These are phyloP conservation scores for Rosa hybrid DNA, from an alignment of 331 rosid genomes.

Conservation along the genomic window DNA sequence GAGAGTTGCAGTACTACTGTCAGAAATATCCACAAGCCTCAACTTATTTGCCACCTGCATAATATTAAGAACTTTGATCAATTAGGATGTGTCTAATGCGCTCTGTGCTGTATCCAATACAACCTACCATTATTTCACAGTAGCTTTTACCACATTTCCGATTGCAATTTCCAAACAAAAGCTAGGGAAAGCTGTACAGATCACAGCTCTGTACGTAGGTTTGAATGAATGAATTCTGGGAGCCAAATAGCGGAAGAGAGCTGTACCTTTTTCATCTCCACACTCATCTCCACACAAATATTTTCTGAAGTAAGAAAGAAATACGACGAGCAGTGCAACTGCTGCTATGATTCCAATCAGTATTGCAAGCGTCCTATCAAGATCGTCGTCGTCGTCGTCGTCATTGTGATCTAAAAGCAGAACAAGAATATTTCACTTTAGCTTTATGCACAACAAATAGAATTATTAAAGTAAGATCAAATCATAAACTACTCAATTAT, in stretches of 20 bases:
- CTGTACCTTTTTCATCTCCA: constrained; percentile 14
- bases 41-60: constrained; percentile 61
- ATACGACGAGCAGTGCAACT: constrained; percentile 62
- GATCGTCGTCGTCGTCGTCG: constrained; percentile 32
- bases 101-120: background rate
- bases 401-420: constrained; percentile 26
- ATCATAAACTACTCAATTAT: constrained; percentile 14
- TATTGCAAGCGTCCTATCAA: constrained; percentile 82
- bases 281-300: constrained; percentile 28
- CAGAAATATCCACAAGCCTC: constrained; percentile 34
- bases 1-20: constrained; percentile 18
- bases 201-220: background rate
- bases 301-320: constrained; percentile 66
- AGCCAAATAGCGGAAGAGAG: background rate
- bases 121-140: background rate
- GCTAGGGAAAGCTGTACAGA: background rate
- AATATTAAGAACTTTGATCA: background rate
- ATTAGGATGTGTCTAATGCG: background rate
- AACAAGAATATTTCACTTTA: constrained; percentile 9
- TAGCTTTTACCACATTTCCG: background rate
- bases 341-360: constrained; percentile 81
- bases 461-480: constrained; percentile 9
- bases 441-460: constrained; percentile 16
- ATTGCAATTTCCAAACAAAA: background rate
- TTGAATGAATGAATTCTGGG: background rate